Base-by-base conservation (phyloP, 345 rosid species). In the Acer yangbiense region DNA sequence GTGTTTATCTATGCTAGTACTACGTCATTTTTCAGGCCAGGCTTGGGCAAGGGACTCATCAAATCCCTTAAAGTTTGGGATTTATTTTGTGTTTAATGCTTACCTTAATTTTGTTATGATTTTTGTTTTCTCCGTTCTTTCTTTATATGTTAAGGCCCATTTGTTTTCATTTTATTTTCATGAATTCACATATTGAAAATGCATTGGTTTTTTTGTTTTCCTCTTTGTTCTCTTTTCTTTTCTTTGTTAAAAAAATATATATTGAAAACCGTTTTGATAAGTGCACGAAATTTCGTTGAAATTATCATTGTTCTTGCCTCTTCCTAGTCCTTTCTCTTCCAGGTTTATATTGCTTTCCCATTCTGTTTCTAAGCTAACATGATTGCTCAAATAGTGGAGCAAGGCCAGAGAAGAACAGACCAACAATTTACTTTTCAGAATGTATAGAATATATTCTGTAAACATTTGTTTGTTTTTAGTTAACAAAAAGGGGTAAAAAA, bases 31-130 rank as follows among this genome's bases (percentile, higher is more conserved):
- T 25, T 20, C 48, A 35, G 66, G n/a, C 13, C n/a, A 70, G n/a
- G 35, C 75, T 54, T 62, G 63, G 72, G 65, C 18, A 3, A 46
- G 52, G 17, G 61, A 50, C 25, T 43, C 76, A 2, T 78, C 13
- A 21, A 35, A 21, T 61, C 18, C 52, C 73, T 60, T 11, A 72
- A 23, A 65, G 35, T 43, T 35, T 65, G 21, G 11, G 35, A 7
- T 65, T 41, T 76, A 2, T 16, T 8, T 6, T 52, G 20, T 72
- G 27, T 32, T 72, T 72, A 54, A 16, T 58, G 63, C 20, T 20
- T n/a, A n/a, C 63, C 63, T 44, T 44, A 1, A 44, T 44, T 8
- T 8, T 1, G 63, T 58, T 20, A 17, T 58, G 9, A 18, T 18
- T 57, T 29, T 58, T 25, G 0, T 25, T 23, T 2, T 1, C 58